phyloP scores from a whole-genome alignment of 345 rosid species.

The Erysimum cheiranthoides region DNA sequence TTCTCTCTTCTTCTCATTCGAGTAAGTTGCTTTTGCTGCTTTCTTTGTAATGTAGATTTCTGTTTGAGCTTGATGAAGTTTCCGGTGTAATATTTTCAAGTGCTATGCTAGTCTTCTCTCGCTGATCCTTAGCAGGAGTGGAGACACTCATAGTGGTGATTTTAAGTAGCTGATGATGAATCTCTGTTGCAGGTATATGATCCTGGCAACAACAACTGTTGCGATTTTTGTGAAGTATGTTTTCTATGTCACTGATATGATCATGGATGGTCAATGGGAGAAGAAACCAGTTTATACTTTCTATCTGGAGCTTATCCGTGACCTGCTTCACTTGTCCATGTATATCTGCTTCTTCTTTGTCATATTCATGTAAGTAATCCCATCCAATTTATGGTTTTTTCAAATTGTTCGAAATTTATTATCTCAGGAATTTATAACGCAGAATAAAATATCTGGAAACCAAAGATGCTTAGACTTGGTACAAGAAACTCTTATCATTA shows the following conservation, averaged over 20 bases:
- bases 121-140: not conserved
- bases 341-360: constrained; percentile 96
- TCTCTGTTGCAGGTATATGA: constrained; percentile 77
- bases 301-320: constrained; percentile 93
- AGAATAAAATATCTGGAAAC: not conserved
- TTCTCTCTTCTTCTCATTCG: constrained; percentile 89
- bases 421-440: not conserved
- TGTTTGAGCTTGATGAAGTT: not conserved
- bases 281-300: constrained; percentile 90
- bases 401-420: not conserved
- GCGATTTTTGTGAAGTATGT: constrained; percentile 87
- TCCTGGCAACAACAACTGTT: constrained; percentile 87
- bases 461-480: constrained; percentile 8
- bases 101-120: constrained; percentile 6
- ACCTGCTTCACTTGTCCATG: constrained; percentile 94
- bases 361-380: constrained; percentile 85
- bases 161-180: constrained; percentile 18
- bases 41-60: not conserved
- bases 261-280: constrained; percentile 99
- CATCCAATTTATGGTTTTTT: constrained; percentile 8
- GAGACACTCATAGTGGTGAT: not conserved
- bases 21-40: constrained; percentile 59
- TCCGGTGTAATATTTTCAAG: not conserved
- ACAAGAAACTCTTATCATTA: constrained; percentile 4
- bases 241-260: constrained; percentile 93